phyloP scores from a whole-genome alignment of 2,329 filamentous ascomycete genomes.

The Cylindrodendrum hubeiense region DNA sequence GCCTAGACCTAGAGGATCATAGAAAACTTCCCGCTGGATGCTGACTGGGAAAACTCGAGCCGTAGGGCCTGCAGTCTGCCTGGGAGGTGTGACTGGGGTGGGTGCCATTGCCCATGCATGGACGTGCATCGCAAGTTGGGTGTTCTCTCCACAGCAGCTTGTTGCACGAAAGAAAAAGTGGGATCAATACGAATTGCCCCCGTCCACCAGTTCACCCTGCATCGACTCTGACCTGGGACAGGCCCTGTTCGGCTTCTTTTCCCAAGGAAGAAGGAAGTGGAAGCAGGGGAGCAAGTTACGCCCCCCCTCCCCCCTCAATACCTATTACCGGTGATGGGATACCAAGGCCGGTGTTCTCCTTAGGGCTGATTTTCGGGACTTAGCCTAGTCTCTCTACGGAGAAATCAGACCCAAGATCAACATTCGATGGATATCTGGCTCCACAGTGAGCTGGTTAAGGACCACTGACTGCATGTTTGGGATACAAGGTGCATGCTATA shows the following conservation, averaged over 20 bases:
- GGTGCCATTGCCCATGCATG: conserved; percentile 18
- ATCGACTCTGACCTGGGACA: conserved; percentile 18
- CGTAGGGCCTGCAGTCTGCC: conserved; percentile 11
- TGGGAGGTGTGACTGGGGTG: conserved; percentile 14
- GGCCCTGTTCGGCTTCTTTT: conserved; percentile 4
- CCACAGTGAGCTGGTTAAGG: conserved; percentile 3
- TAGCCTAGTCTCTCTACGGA: not conserved
- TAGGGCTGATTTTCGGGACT: not conserved
- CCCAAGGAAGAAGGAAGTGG: conserved; percentile 2
- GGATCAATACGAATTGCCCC: conserved; percentile 37
- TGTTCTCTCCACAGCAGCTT: conserved; percentile 24
- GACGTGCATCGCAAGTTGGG: conserved; percentile 9
- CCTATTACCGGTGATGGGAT: not conserved
- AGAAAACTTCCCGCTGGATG: conserved; percentile 14
- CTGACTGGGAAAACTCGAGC: conserved; percentile 12
- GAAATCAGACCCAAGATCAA: conserved; percentile 3
- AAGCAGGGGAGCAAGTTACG: conserved; percentile 4
- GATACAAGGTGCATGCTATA: conserved; percentile 2
- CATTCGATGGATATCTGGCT: not conserved
- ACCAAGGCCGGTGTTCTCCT: conserved; percentile 2
- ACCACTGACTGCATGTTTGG: not conserved
- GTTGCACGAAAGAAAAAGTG: conserved; percentile 22
- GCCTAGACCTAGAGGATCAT: not conserved
- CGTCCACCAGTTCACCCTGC: conserved; percentile 21
- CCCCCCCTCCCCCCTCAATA: not conserved